phyloP scores from a whole-genome alignment of 78 protist genomes.

The Dictyostelium discoideum region dicty_2.7 NC_007089.4:4279501-4280000 shows the following conservation, averaged over 20 bases:
- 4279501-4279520: not conserved
- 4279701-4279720: not conserved
- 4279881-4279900: conserved; percentile 22
- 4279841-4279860: not conserved
- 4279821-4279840: conserved; percentile 11
- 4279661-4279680: not conserved
- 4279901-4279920: conserved; percentile 17
- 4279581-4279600: conserved; percentile 4
- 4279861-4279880: not conserved
- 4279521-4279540: conserved; percentile 24
- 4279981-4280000: not conserved
- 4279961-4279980: not conserved
- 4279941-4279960: not conserved
- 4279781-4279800: conserved; percentile 34
- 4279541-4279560: conserved; percentile 1
- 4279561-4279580: conserved; percentile 51
- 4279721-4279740: conserved; percentile 14
- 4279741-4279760: not conserved
- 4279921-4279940: not conserved
- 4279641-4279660: conserved; percentile 26
- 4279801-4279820: not conserved
- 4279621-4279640: conserved; percentile 32
- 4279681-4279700: conserved; percentile 2
- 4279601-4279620: conserved; percentile 26
- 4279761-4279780: not conserved